A percentile compares a stretch with the other conserved stretches of the same genome.
These are phyloP conservation scores for Linanthus parryae DNA, from an alignment of 148 eudicot species.

Conservation along the genomic window DNA sequence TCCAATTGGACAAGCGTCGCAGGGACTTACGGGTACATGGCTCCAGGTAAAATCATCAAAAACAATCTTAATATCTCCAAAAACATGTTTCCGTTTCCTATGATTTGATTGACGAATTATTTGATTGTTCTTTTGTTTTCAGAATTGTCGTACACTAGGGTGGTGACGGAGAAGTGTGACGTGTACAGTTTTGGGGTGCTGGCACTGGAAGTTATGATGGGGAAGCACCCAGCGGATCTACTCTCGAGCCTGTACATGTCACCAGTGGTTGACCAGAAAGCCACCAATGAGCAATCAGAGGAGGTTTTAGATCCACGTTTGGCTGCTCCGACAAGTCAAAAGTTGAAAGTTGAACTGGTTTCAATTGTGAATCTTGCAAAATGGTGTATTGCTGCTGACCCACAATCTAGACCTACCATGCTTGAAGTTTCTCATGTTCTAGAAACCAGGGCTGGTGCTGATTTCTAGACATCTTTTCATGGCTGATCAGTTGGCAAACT, in stretches of 20 bases:
- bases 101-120: not conserved
- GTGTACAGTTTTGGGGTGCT: constrained; percentile 5
- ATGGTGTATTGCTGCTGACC: not conserved
- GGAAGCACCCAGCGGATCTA: not conserved
- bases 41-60: constrained; percentile 5
- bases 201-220: constrained; percentile 7
- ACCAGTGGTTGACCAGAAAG: not conserved
- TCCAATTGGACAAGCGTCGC: constrained; percentile 3
- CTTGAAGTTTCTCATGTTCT: not conserved
- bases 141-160: constrained; percentile 4
- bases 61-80: too few relatives aligned
- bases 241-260: not conserved
- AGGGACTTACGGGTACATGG: constrained; percentile 6
- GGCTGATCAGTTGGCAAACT: too few relatives aligned
- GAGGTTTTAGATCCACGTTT: constrained; percentile 1
- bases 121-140: not conserved
- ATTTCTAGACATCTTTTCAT: too few relatives aligned
- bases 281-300: not conserved
- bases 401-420: not conserved
- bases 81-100: too few relatives aligned
- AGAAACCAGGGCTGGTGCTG: not conserved
- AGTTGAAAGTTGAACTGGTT: not conserved
- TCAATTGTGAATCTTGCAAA: not conserved
- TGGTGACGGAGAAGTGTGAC: constrained; percentile 3
- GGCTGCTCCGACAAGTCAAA: not conserved